These are phyloP conservation scores for Rhodofomes roseus DNA, from an alignment of 1,284 basidiomycete genomes.

Conservation along the genomic window DNA sequence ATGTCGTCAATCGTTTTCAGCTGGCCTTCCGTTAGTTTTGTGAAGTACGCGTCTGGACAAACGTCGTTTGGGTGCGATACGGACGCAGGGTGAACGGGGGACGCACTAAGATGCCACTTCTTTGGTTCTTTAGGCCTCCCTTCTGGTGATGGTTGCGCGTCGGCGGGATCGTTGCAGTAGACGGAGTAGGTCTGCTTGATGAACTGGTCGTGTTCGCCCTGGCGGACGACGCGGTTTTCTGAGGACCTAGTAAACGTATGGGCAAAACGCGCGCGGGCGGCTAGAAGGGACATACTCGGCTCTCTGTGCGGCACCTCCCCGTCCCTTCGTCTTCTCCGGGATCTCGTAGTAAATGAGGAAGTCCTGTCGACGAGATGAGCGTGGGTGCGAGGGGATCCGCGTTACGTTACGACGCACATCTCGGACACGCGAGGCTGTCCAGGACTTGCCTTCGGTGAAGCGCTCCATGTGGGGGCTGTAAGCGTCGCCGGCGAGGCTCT, in stretches of 20 bases:
- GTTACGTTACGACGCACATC: constrained; percentile 25
- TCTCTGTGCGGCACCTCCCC: constrained; percentile 17
- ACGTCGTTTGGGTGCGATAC: constrained; percentile 9
- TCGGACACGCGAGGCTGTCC: constrained; percentile 36
- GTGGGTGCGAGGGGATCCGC: not conserved
- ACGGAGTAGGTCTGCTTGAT: constrained; percentile 81
- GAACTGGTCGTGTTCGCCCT: constrained; percentile 63
- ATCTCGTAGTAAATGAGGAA: constrained; percentile 44
- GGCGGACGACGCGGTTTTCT: constrained; percentile 31
- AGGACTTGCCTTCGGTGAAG: constrained; percentile 39
- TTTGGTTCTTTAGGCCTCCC: constrained; percentile 36
- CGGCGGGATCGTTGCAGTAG: constrained; percentile 30
- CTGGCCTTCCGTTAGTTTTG: constrained; percentile 45
- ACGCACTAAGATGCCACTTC: constrained; percentile 76
- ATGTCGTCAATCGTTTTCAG: constrained; percentile 34
- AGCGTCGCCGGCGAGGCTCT: constrained; percentile 33
- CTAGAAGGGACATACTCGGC: constrained; percentile 13
- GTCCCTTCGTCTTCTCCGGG: constrained; percentile 26
- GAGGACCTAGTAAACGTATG: constrained; percentile 18
- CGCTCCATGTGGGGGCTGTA: constrained; percentile 39
- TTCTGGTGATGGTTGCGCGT: constrained; percentile 14
- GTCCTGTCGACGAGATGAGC: constrained; percentile 24
- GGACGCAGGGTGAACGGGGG: not conserved
- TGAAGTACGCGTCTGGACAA: constrained; percentile 68
- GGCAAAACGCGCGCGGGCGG: not conserved